Base-by-base conservation (phyloP, 1,139 yeast species). In the Magnusiomyces paraingens region DNA sequence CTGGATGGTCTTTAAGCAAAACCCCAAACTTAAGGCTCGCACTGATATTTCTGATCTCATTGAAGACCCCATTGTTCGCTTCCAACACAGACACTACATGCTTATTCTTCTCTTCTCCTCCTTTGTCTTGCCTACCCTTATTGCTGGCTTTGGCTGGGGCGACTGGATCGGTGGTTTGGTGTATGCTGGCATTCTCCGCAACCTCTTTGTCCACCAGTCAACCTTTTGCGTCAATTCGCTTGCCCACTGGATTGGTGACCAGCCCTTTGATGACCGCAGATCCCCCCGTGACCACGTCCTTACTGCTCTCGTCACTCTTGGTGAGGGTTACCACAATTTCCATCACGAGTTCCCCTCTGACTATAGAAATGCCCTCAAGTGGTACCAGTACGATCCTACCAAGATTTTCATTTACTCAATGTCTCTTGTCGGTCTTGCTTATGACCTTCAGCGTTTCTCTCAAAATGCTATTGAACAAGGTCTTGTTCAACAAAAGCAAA, bases 301-400 rank as follows among this genome's bases (percentile, higher is more conserved):
- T 61, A 93, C 99, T 58, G 99, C 99, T 6, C 74, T 93, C 58
- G 96, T 89, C 57, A 93, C 99, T 12, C 86, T 93, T 65, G 99
- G 99, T 70, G 99, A 93, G 77, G 99, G 99, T 57, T 91, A 93
- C 81, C 99, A 93, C 75, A 93, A 93, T 77, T 93, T 93, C 84
- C 99, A 93, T 75, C 99, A 93, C 75, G 98, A 94, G 77, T 93
- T 91, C 82, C 99, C 99, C 63, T 83, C 95, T 49, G 99, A 93
- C 76, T 93, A 93, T 81, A 83, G 99, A 78, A 93, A 93, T 69
- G 99, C 99, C 50, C 81, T 93, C 70, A 87, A 83, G 73, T 94
- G 99, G 99, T 93, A 87, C 79, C 99, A 94, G 80, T 93, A 86
- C 73, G 99, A 93, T 72, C 99, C 99, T 62, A 93, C 98, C 62